A percentile compares a stretch with the other conserved stretches of the same genome.
Evolutionary conservation across 139 green algal genomes (phyloP).

Genomic region (Mesostigma viride): DNA sequence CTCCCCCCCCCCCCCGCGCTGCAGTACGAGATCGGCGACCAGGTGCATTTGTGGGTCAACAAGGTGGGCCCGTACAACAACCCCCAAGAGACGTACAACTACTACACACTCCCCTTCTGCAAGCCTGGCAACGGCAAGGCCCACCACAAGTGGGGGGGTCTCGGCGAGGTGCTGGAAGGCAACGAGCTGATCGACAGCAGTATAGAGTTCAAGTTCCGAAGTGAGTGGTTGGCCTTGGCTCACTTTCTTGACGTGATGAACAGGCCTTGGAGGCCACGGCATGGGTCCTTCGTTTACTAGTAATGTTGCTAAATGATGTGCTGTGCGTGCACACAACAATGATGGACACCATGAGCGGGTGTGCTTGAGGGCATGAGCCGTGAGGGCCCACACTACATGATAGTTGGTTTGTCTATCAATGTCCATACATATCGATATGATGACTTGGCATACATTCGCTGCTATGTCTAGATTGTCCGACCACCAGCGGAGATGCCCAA

Average conservation of each 20-base stretch:
- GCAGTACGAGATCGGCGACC: constrained; percentile 65
- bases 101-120: constrained; percentile 88
- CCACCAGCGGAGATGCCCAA: too few relatives aligned
- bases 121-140: constrained; percentile 42
- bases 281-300: background rate
- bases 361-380: too few relatives aligned
- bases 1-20: too few relatives aligned
- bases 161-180: constrained; percentile 88
- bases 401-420: too few relatives aligned
- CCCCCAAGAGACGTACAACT: constrained; percentile 97
- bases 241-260: too few relatives aligned
- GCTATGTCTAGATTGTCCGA: too few relatives aligned
- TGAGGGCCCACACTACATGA: too few relatives aligned
- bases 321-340: background rate
- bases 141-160: constrained; percentile 78
- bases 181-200: constrained; percentile 91
- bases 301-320: background rate
- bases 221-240: constrained; percentile 32
- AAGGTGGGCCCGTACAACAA: constrained; percentile 96
- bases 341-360: too few relatives aligned
- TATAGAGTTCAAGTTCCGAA: constrained; percentile 73
- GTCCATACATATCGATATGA: too few relatives aligned
- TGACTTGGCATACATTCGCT: too few relatives aligned
- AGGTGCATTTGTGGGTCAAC: constrained; percentile 79
- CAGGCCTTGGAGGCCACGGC: too few relatives aligned